A percentile compares a stretch with the other conserved stretches of the same genome.
Conservation (phyloP, 176 grass and related monocot species). For the Poa pratensis region DNA sequence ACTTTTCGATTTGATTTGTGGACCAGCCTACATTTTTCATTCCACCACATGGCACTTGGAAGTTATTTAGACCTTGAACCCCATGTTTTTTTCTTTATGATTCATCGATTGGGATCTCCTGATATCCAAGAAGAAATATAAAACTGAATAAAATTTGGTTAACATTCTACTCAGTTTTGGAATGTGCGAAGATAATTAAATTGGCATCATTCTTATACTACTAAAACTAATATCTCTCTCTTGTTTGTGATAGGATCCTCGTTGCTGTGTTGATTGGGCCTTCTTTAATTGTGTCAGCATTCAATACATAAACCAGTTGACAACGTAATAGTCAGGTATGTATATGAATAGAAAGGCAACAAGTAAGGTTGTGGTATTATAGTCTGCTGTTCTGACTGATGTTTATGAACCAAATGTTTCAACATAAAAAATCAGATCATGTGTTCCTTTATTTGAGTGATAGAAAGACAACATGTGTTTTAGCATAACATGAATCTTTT, state of each 20-base stretch:
- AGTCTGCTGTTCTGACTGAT: slow-evolving; percentile 18
- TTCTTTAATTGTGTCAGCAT: slow-evolving; percentile 84
- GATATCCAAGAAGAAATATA: neutral
- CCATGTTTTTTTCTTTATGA: neutral
- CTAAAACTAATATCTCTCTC: slow-evolving; percentile 9
- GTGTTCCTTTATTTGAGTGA: slow-evolving; percentile 1
- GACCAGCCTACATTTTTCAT: neutral
- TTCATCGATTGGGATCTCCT: neutral
- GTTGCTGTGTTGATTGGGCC: slow-evolving; percentile 87
- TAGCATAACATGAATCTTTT: slow-evolving; percentile 14
- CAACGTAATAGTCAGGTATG: slow-evolving; percentile 85
- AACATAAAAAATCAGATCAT: neutral
- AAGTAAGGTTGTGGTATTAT: slow-evolving; percentile 13
- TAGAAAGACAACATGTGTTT: neutral
- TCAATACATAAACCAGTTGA: slow-evolving; percentile 94
- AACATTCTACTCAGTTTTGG: slow-evolving; percentile 24
- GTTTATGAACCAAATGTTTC: slow-evolving; percentile 13
- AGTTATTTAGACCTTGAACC: neutral
- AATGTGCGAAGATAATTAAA: neutral
- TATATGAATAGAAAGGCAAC: slow-evolving; percentile 13
- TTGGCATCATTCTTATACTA: slow-evolving; percentile 24
- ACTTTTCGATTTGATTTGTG: neutral
- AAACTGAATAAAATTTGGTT: slow-evolving; percentile 22
- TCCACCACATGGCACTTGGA: neutral
- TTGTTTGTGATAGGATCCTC: slow-evolving; percentile 69